phyloP scores from a whole-genome alignment of 495 filamentous ascomycete species.

The Aspergillus diversus region DNA sequence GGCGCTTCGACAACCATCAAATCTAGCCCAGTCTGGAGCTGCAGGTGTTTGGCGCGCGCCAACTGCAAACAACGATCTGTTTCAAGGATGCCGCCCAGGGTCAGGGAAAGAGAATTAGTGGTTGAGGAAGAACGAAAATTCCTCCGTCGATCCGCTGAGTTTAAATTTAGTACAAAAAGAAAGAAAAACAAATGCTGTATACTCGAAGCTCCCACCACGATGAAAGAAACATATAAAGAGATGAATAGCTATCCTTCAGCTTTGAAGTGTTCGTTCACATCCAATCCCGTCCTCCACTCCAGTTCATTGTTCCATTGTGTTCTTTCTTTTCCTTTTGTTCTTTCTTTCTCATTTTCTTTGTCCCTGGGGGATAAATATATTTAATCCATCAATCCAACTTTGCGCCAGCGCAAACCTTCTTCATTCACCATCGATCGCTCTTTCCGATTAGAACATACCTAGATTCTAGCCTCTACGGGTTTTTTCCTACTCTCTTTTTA shows the following conservation, averaged over 20 bases:
- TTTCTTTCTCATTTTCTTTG: constrained; percentile 12
- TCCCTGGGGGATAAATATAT: constrained; percentile 1
- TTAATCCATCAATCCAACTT: not conserved
- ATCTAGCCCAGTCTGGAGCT: constrained; percentile 2
- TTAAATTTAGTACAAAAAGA: too few species aligned
- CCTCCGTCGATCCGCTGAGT: not conserved
- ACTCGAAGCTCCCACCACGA: too few species aligned
- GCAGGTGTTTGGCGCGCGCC: constrained; percentile 17
- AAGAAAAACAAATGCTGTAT: too few species aligned
- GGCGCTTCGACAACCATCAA: constrained; percentile 19
- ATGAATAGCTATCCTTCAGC: not conserved
- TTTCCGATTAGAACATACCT: not conserved
- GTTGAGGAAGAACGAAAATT: not conserved
- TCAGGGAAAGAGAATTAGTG: not conserved
- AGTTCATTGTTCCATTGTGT: constrained; percentile 25
- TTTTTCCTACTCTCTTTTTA: too few species aligned
- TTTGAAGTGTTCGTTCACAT: not conserved
- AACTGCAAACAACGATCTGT: constrained; percentile 15
- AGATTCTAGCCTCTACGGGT: not conserved
- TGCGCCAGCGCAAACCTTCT: constrained; percentile 22
- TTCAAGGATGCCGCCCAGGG: constrained; percentile 3
- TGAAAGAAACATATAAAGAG: not conserved
- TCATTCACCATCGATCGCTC: not conserved
- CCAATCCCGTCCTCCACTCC: not conserved
- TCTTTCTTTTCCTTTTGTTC: constrained; percentile 17